These are phyloP conservation scores for Sicyos edulis DNA, from an alignment of 306 rosid genomes.

Conservation along the genomic window DNA sequence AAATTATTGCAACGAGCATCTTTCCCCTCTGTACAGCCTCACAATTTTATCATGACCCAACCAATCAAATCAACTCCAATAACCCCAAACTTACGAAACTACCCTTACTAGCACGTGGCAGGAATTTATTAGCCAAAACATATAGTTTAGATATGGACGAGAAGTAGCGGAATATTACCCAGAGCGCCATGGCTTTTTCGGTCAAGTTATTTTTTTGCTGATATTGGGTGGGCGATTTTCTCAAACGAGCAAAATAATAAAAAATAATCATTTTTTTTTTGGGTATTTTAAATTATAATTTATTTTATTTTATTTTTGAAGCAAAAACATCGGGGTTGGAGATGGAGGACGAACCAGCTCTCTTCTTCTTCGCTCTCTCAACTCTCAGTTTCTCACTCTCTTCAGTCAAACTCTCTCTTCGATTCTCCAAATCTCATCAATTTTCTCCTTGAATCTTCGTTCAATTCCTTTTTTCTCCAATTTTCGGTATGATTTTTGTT, in stretches of 20 bases:
- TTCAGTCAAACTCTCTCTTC: slow-evolving; percentile 16
- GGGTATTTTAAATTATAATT: not conserved
- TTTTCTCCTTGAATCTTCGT: not conserved
- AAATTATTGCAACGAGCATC: not conserved
- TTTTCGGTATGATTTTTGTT: not conserved
- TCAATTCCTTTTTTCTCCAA: not conserved
- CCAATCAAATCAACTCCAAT: not conserved
- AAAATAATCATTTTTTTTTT: not conserved
- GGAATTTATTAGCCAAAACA: not conserved
- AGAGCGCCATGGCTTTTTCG: not conserved
- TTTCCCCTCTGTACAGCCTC: not conserved
- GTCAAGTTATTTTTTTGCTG: slow-evolving; percentile 2
- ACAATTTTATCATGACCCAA: not conserved
- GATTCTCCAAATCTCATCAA: slow-evolving; percentile 14
- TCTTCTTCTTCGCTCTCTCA: slow-evolving; percentile 4
- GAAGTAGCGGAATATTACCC: not conserved
- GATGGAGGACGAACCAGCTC: slow-evolving; percentile 16
- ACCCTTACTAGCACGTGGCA: not conserved
- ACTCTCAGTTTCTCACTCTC: slow-evolving; percentile 12
- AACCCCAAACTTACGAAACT: not conserved
- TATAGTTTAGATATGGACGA: not conserved
- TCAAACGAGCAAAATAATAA: slow-evolving; percentile 16
- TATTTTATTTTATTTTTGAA: not conserved
- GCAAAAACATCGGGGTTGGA: slow-evolving; percentile 23
- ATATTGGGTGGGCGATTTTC: slow-evolving; percentile 13